A percentile compares a stretch with the other conserved stretches of the same genome.
Conservation (phyloP, 805 yeast species). For the Saccharomycopsis babjevae region DNA sequence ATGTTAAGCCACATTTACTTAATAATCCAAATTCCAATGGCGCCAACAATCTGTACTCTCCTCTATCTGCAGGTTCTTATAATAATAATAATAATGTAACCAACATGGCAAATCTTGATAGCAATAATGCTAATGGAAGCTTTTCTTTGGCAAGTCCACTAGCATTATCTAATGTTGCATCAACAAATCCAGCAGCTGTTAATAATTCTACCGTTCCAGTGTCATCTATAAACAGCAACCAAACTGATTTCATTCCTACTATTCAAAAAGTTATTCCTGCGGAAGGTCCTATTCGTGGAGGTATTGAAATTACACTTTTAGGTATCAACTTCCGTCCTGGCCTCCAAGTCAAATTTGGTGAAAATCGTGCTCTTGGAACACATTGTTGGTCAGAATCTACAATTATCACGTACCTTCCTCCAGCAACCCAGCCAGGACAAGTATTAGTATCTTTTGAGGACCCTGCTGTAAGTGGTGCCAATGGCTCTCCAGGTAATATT, state of each 20-base stretch:
- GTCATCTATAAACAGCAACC: background rate
- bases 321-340: conserved; percentile 85
- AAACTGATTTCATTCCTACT: conserved; percentile 31
- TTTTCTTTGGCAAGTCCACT: background rate
- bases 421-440: conserved; percentile 82
- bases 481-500: background rate
- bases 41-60: background rate
- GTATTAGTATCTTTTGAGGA: conserved; percentile 74
- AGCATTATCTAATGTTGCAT: background rate
- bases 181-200: background rate
- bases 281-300: conserved; percentile 94
- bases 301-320: conserved; percentile 83
- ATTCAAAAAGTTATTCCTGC: conserved; percentile 89
- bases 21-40: conserved; percentile 7
- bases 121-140: background rate
- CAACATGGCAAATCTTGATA: background rate
- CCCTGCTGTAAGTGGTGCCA: conserved; percentile 7
- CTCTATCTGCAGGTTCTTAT: background rate
- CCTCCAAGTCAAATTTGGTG: conserved; percentile 77
- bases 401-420: conserved; percentile 87
- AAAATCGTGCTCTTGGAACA: conserved; percentile 66
- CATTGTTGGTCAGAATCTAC: conserved; percentile 96
- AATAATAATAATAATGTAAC: conserved; percentile 2
- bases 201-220: background rate
- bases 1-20: background rate